phyloP scores from a whole-genome alignment of 495 filamentous ascomycete species.

The Opeltia flavorubescens region DNA sequence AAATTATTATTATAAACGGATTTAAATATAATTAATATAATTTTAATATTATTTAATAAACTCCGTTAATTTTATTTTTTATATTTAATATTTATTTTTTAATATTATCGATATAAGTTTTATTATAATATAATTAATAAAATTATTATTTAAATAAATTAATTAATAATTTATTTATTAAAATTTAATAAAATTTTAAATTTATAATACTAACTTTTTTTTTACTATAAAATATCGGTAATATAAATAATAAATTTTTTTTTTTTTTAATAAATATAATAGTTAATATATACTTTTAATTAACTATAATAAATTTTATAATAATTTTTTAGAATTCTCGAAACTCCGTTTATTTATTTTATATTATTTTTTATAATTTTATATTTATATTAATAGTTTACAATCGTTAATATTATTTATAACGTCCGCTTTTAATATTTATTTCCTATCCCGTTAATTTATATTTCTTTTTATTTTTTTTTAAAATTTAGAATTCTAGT shows the following conservation, averaged over 20 bases:
- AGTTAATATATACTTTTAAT: constrained; percentile 20
- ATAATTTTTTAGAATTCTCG: constrained; percentile 56
- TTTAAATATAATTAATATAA: constrained; percentile 14
- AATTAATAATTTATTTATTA: not conserved
- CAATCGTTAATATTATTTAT: not conserved
- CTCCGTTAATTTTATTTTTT: constrained; percentile 8
- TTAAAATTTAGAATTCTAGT: not conserved
- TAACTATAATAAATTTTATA: too few species aligned
- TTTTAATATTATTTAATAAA: constrained; percentile 5
- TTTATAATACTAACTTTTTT: constrained; percentile 4
- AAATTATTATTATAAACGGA: constrained; percentile 7
- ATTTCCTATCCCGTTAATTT: too few species aligned
- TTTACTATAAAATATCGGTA: constrained; percentile 8
- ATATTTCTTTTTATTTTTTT: not conserved
- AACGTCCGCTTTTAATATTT: not conserved
- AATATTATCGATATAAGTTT: too few species aligned
- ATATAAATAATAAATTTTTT: constrained; percentile 18
- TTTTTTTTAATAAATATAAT: constrained; percentile 11
- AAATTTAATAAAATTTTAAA: not conserved
- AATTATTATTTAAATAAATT: constrained; percentile 6
- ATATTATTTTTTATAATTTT: constrained; percentile 10
- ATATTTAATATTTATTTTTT: constrained; percentile 8
- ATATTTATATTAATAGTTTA: constrained; percentile 4
- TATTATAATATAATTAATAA: constrained; percentile 10
- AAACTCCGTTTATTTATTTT: constrained; percentile 16